Conservation (phyloP, 73 alveolate species). For the Paramecium caudatum region DNA sequence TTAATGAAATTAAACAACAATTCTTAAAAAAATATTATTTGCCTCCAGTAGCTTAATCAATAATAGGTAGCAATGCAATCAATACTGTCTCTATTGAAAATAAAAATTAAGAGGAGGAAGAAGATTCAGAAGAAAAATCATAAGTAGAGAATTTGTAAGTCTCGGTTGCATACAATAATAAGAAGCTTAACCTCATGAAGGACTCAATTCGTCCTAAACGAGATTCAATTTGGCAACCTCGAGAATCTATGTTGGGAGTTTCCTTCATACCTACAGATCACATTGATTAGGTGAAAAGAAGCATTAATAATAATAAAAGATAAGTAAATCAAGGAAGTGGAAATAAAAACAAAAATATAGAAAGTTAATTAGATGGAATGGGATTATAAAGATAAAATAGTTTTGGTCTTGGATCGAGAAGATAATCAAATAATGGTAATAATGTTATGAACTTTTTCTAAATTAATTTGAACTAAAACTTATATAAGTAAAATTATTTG, state of each 20-base stretch:
- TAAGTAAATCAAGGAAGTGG: neutral
- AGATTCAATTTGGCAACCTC: too few relatives aligned
- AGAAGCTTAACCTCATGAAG: neutral
- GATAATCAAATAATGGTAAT: neutral
- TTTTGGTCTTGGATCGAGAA: neutral
- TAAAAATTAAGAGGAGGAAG: neutral
- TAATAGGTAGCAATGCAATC: neutral
- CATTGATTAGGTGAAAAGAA: slow-evolving; percentile 6
- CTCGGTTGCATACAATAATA: neutral
- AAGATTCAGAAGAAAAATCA: neutral
- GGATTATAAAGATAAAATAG: slow-evolving; percentile 11
- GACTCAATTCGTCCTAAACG: too few relatives aligned
- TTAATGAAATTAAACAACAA: neutral
- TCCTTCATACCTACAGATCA: slow-evolving; percentile 12
- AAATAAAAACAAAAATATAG: neutral
- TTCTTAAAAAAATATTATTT: neutral
- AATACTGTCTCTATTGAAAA: slow-evolving; percentile 1
- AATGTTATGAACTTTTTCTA: neutral
- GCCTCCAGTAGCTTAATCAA: neutral
- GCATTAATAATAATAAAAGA: neutral
- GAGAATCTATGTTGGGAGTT: neutral
- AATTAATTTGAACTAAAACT: neutral
- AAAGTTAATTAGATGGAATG: neutral
- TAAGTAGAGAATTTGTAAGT: neutral
- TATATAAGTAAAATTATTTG: neutral